Percentiles rank a stretch among this genome's conserved stretches.
phyloP scores from a whole-genome alignment of 495 filamentous ascomycete species.

The Tuber magnatum region DNA sequence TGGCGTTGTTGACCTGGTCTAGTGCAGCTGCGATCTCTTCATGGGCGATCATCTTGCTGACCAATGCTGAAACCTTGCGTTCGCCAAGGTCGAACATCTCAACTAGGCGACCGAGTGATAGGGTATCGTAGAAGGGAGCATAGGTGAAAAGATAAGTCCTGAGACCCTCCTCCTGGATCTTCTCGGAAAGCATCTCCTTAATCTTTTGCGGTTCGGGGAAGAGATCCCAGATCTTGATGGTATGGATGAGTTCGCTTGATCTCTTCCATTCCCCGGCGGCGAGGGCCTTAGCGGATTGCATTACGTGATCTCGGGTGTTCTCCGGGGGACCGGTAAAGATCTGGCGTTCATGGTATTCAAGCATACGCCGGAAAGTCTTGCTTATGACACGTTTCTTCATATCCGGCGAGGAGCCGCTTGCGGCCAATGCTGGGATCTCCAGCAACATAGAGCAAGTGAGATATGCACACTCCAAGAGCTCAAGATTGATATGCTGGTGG shows the following conservation, averaged over 20 bases:
- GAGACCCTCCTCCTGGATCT: slow-evolving; percentile 97
- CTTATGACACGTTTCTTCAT: slow-evolving; percentile 97
- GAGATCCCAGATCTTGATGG: slow-evolving; percentile 98
- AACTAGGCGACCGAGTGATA: slow-evolving; percentile 73
- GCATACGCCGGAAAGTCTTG: slow-evolving; percentile 98
- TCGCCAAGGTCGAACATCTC: slow-evolving; percentile 91
- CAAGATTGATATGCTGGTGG: slow-evolving; percentile 99
- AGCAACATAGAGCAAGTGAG: slow-evolving; percentile 98
- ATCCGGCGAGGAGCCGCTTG: slow-evolving; percentile 91
- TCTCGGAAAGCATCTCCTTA: slow-evolving; percentile 91
- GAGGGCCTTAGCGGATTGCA: slow-evolving; percentile 95
- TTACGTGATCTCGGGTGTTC: slow-evolving; percentile 97
- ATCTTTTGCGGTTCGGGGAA: slow-evolving; percentile 83
- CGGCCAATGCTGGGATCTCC: slow-evolving; percentile 92
- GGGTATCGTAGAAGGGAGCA: slow-evolving; percentile 96
- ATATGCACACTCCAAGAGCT: slow-evolving; percentile 96
- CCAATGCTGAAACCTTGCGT: slow-evolving; percentile 84
- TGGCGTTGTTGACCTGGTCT: slow-evolving; percentile 93
- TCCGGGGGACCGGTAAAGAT: slow-evolving; percentile 98
- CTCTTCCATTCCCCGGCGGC: slow-evolving; percentile 98
- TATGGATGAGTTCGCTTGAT: slow-evolving; percentile 80
- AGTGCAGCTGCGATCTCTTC: slow-evolving; percentile 93
- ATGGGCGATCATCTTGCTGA: slow-evolving; percentile 99
- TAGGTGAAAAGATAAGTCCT: slow-evolving; percentile 99
- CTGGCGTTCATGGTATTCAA: slow-evolving; percentile 98